Evolutionary conservation across 305 asterid genomes (phyloP).

Genomic region (Nicotiana rustica): DNA sequence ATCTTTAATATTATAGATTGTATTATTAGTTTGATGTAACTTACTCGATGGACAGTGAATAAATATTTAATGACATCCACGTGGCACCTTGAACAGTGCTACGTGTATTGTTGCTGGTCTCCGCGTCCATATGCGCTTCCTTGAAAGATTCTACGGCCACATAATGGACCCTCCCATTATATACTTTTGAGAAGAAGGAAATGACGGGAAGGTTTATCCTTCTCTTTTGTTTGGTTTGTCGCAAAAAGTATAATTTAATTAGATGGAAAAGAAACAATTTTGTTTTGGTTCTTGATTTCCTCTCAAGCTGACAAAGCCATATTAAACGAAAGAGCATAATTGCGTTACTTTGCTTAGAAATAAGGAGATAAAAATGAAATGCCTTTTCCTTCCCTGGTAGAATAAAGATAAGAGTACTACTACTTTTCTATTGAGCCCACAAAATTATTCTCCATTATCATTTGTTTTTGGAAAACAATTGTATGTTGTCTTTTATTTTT

Average conservation of each 20-base stretch:
- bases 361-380: not conserved
- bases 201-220: not conserved
- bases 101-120: slow-evolving; percentile 25
- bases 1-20: no score
- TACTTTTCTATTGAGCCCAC: slow-evolving; percentile 1
- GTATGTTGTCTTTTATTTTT: not conserved
- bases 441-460: not conserved
- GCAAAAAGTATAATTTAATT: not conserved
- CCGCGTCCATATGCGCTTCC: slow-evolving; percentile 36
- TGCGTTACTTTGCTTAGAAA: not conserved
- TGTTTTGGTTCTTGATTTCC: not conserved
- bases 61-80: not conserved
- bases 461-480: not conserved
- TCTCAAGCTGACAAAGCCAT: not conserved
- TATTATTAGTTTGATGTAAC: not conserved
- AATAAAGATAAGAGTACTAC: not conserved
- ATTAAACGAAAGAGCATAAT: not conserved
- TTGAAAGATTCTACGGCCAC: slow-evolving; percentile 33
- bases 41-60: not conserved
- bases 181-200: not conserved
- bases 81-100: not conserved
- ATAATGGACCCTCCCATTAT: slow-evolving; percentile 21
- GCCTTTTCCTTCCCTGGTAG: not conserved
- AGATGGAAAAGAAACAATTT: not conserved
- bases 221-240: not conserved